A percentile compares a stretch with the other conserved stretches of the same genome.
Evolutionary conservation across 2,329 filamentous ascomycete species (phyloP).

Genomic region (Chalaropsis ovoidea): DNA sequence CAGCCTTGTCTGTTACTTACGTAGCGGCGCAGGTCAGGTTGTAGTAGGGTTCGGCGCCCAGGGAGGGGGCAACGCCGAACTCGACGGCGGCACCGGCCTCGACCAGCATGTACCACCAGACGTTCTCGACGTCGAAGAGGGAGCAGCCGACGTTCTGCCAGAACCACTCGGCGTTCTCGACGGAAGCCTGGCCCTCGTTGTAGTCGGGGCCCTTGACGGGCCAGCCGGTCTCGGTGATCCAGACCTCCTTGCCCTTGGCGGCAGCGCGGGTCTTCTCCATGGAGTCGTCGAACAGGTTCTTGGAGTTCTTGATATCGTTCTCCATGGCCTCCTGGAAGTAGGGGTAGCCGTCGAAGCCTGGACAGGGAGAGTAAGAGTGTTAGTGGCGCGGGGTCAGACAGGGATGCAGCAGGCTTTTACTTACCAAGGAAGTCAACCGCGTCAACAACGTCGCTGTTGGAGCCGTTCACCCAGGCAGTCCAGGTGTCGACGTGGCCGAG

Average conservation of each 20-base stretch:
- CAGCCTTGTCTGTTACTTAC: constrained; percentile 20
- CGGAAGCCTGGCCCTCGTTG: constrained; percentile 52
- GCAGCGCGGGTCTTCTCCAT: constrained; percentile 49
- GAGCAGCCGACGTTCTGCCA: constrained; percentile 71
- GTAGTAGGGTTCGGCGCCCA: constrained; percentile 48
- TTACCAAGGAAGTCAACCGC: constrained; percentile 60
- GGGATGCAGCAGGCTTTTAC: not conserved
- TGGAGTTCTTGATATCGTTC: constrained; percentile 56
- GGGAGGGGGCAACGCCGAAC: constrained; percentile 57
- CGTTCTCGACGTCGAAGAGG: constrained; percentile 52
- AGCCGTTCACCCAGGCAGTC: constrained; percentile 64
- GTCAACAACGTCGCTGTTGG: constrained; percentile 60
- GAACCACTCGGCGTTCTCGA: constrained; percentile 63
- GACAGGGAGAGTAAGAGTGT: not conserved
- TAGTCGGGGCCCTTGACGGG: constrained; percentile 58
- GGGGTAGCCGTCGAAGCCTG: constrained; percentile 67
- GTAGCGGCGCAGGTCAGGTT: constrained; percentile 49
- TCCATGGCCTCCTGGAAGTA: constrained; percentile 65
- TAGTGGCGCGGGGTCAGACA: not conserved
- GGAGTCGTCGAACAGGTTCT: constrained; percentile 58
- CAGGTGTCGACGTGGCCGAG: constrained; percentile 87
- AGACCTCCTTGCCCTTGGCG: constrained; percentile 59
- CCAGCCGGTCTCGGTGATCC: constrained; percentile 85
- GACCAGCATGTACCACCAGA: constrained; percentile 70
- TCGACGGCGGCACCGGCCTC: constrained; percentile 52